Evolutionary conservation across 2,329 filamentous ascomycete genomes (phyloP).

Genomic region (Diaporthe sp.): DNA sequence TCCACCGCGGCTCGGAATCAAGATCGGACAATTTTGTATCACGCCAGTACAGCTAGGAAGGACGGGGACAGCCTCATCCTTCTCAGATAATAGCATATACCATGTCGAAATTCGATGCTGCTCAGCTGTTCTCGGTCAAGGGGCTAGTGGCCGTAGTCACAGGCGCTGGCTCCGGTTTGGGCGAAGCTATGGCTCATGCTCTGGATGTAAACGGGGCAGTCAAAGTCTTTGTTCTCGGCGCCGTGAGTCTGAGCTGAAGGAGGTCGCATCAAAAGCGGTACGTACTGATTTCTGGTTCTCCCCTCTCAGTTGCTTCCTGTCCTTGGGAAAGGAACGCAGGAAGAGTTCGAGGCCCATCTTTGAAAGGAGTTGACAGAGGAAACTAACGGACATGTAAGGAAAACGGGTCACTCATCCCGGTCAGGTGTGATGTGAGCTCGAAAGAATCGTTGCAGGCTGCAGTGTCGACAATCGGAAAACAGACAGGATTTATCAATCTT

Average conservation of each 20-base stretch:
- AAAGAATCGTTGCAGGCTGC: constrained; percentile 8
- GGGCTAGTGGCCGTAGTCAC: background rate
- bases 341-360: too few relatives aligned
- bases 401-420: constrained; percentile 3
- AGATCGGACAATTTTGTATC: background rate
- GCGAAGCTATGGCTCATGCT: background rate
- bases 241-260: constrained; percentile 1
- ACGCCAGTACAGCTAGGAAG: background rate
- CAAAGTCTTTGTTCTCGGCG: constrained; percentile 17
- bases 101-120: background rate
- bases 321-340: accelerated
- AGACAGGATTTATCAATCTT: background rate
- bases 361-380: background rate
- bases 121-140: background rate
- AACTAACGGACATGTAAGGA: background rate
- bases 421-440: background rate
- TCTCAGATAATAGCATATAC: background rate
- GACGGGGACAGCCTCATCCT: background rate
- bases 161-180: background rate
- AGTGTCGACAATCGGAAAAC: background rate
- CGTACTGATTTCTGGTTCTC: background rate
- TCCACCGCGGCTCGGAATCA: background rate
- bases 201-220: constrained; percentile 16
- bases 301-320: background rate
- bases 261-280: background rate